Base-by-base conservation (phyloP, 805 yeast species). In the Kodamaea lidongshanica region DNA sequence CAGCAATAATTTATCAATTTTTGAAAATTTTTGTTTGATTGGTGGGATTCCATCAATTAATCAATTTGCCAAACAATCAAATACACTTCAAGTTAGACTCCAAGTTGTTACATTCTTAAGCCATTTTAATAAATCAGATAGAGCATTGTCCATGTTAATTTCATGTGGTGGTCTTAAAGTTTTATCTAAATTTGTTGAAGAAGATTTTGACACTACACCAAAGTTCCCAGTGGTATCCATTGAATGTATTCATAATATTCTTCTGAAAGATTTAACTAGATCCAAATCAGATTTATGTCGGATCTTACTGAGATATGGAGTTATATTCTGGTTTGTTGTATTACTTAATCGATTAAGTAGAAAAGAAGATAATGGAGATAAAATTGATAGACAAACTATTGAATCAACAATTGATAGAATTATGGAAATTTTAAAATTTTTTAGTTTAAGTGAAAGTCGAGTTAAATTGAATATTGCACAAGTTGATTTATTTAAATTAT, bases 151-250 rank as follows among this genome's bases (percentile, higher is more conserved):
- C 4, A 52, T 58, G 56, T 64, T 68, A 36, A 55, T 68, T 4
- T 61, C 70, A 3, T 52, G 65, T 30, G 75, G 75, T 3, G 72
- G 72, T 0, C 46, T 72, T 12, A 48, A 61, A 17, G 59, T 68
- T 3, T 47, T 70, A 17, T 45, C 67, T 1, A 61, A 64, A 21
- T 64, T 70, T 37, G 54, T 69, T 3, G 72, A 67, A 33, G 72
- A 64, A 32, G 72, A 68, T 35, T 58, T 59, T 30, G 66, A 58
- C 23, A 23, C 50, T 1, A 44, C 55, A 3, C 70, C 67, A 0
- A 54, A 50, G 11, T 54, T 65, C 33, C 59, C 70, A 2, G 30
- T 56, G 7, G 58, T 56, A 11, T 45, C 67, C 3, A 53, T 66
- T 13, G 58, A 63, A 12, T 48, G 59, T 20, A 51, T 66, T 11